These are phyloP conservation scores for Lasiosphaeria hispida DNA, from an alignment of 495 filamentous ascomycete species.

Conservation along the genomic window DNA sequence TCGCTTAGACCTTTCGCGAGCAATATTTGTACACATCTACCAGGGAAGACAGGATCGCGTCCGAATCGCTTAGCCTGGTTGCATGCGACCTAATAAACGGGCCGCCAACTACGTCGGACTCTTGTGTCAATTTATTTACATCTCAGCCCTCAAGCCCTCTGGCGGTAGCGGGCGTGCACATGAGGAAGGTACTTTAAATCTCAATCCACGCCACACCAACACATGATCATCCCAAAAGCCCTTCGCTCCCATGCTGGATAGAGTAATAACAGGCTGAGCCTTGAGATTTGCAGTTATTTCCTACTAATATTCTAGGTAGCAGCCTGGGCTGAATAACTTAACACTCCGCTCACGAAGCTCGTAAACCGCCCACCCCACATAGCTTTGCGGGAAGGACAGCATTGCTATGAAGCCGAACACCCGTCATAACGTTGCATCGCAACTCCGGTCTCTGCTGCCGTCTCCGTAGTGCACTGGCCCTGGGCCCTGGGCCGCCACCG, in stretches of 20 bases:
- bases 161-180: no score
- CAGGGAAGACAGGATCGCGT: constrained; percentile 7
- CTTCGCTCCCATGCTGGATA: no score
- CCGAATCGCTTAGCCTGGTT: constrained; percentile 8
- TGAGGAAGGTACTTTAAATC: no score
- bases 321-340: no score
- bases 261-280: no score
- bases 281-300: no score
- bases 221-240: no score
- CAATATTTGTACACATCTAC: constrained; percentile 4
- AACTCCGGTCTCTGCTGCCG: not conserved
- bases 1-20: constrained; percentile 6
- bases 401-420: constrained; percentile 6
- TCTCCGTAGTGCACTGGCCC: not conserved
- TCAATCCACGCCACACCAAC: no score
- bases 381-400: constrained; percentile 5
- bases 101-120: not conserved
- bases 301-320: no score
- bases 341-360: no score
- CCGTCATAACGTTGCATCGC: constrained; percentile 9
- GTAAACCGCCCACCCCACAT: no score
- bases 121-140: constrained; percentile 1
- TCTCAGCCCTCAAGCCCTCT: not conserved
- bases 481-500: constrained; percentile 2
- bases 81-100: constrained; percentile 8